A percentile compares a stretch with the other conserved stretches of the same genome.
These are phyloP conservation scores for Aspergillus chevalieri DNA, from an alignment of 2,329 filamentous ascomycete genomes.

Conservation along the genomic window DNA sequence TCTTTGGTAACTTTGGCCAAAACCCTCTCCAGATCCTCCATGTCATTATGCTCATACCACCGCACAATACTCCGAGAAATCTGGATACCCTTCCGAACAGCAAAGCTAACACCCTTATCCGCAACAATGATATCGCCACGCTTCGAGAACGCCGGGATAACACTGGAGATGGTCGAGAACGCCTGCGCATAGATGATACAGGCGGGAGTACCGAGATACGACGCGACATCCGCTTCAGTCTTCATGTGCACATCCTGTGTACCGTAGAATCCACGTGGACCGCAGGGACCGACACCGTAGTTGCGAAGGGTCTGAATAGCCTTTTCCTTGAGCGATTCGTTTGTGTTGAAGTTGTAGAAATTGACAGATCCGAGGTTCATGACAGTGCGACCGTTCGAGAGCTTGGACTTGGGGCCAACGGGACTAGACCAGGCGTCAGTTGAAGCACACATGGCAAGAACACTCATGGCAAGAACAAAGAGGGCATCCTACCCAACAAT, in stretches of 20 bases:
- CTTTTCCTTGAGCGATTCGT: constrained; percentile 89
- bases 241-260: constrained; percentile 98
- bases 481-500: constrained; percentile 66
- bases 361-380: constrained; percentile 93
- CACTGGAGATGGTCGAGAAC: constrained; percentile 93
- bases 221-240: constrained; percentile 86
- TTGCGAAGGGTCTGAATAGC: constrained; percentile 88
- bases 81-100: constrained; percentile 89
- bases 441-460: background rate
- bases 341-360: constrained; percentile 93
- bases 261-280: constrained; percentile 95
- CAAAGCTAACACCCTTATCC: constrained; percentile 86
- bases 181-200: constrained; percentile 95
- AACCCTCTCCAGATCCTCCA: constrained; percentile 83
- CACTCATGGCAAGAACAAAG: background rate
- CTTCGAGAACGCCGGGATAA: constrained; percentile 96
- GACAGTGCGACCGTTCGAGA: constrained; percentile 81
- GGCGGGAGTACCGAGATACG: constrained; percentile 77
- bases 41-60: constrained; percentile 95
- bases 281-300: constrained; percentile 94
- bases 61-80: constrained; percentile 83
- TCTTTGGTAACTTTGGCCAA: constrained; percentile 82
- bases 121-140: constrained; percentile 95
- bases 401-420: constrained; percentile 82
- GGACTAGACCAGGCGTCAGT: constrained; percentile 50